A percentile compares a stretch with the other conserved stretches of the same genome.
Conservation (phyloP, 2,329 filamentous ascomycete species). For the Coniochaeta sp. region DNA sequence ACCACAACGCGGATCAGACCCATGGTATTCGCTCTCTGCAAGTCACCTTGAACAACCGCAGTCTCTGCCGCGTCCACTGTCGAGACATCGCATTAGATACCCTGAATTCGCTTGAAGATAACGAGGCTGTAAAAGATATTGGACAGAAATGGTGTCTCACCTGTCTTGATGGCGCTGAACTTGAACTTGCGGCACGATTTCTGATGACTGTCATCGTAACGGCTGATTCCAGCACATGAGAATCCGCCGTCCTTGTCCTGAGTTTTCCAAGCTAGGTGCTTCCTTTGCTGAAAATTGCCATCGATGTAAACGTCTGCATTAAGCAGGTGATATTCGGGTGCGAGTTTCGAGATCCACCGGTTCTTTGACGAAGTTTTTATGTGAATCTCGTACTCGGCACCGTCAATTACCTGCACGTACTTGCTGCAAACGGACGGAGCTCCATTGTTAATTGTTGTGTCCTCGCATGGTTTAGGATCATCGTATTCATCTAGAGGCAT, state of each 20-base stretch:
- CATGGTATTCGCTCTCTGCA: no score
- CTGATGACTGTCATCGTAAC: not conserved
- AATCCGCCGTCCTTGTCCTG: not conserved
- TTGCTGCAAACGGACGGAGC: not conserved
- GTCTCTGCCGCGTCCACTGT: no score
- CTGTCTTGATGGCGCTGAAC: not conserved
- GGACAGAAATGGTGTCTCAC: not conserved
- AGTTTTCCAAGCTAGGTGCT: not conserved
- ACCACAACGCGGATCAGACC: not conserved
- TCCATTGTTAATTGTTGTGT: not conserved
- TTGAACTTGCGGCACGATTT: not conserved
- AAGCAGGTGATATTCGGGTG: not conserved
- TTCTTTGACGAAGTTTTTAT: not conserved
- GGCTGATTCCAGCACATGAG: not conserved
- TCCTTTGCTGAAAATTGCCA: not conserved
- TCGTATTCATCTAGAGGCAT: not conserved
- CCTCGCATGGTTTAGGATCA: not conserved
- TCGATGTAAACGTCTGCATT: not conserved
- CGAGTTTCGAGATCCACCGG: not conserved
- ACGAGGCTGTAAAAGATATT: not conserved
- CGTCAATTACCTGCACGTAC: constrained; percentile 3
- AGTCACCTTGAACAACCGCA: no score
- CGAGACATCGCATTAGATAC: no score
- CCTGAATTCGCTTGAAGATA: not conserved
- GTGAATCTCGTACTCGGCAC: constrained; percentile 3